These are phyloP conservation scores for Vitis hybrid DNA, from an alignment of 177 flowering plant species.

Conservation along the genomic window DNA sequence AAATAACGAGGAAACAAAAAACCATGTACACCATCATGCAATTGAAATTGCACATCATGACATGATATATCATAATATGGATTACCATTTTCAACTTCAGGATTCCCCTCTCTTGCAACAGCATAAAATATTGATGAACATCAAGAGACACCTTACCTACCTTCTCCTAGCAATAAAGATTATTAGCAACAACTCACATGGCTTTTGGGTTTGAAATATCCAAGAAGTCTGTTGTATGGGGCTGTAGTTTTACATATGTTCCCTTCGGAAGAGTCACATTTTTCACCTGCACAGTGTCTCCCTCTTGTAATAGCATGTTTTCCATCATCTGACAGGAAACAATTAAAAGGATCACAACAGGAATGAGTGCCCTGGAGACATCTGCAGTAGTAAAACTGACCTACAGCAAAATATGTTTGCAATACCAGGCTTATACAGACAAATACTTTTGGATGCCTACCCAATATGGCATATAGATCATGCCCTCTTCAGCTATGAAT, in stretches of 20 bases:
- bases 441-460: constrained; percentile 34
- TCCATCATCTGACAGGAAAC: constrained; percentile 80
- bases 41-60: neutral
- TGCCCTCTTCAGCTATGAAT: constrained; percentile 97
- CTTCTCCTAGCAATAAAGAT: neutral
- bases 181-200: constrained; percentile 56
- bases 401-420: neutral
- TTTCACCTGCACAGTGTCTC: constrained; percentile 81
- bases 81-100: neutral
- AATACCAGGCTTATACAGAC: neutral
- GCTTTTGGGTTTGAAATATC: constrained; percentile 98
- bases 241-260: constrained; percentile 92
- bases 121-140: neutral
- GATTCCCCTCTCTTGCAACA: neutral
- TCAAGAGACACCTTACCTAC: neutral
- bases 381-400: neutral
- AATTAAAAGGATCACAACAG: neutral
- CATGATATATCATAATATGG: neutral
- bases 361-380: constrained; percentile 1
- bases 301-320: constrained; percentile 92
- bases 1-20: too few species aligned
- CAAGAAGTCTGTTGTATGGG: constrained; percentile 93
- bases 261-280: constrained; percentile 95
- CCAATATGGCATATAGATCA: constrained; percentile 98
- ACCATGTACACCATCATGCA: neutral